Evolutionary conservation across 2,329 filamentous ascomycete species (phyloP), one percentile per base, ranked within the genome.

Genomic region (Coniochaeta sp.): DNA sequence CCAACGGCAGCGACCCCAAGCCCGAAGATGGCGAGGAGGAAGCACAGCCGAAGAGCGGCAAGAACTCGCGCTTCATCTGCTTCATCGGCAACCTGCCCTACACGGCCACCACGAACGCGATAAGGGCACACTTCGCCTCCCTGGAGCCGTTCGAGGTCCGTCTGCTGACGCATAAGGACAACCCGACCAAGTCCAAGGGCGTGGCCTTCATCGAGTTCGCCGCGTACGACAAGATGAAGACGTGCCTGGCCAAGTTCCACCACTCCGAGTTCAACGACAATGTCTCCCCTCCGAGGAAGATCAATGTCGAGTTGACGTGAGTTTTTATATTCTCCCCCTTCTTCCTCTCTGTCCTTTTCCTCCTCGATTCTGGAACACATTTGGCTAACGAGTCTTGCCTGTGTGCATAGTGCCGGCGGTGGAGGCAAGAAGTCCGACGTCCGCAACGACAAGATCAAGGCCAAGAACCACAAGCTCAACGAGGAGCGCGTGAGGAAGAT

Each of bases 271-370:
- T 97, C 71, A 74, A 79, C 71, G 79, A 87, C 74, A 77, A 79
- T 64, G 63, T 74, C 17, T 79, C 76, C 47, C 72, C 77, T 17
- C 77, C 86, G 58, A 81, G 93, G 67, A 89, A 88, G 75, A 96
- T 98, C 69, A 97, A 96, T 71, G 90, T 97, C 28, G 93, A 97
- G 76, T 76, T 98, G 66, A 96, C 92, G 83, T 91, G 74, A 74
- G 87, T 82, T 40, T 44, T n/a, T n/a, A n/a, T n/a, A 9, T 31
- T 31, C 28, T 31, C 28, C 28, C 28, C 28, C 9, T 31, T 36
- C 17, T 54, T 59, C 36, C 56, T 24, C 59, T 59, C 61, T 57
- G 56, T 44, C 24, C 40, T 47, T 38, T 59, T 59, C 61, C 59
- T 28, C 50, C 58, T 58, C 24, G 19, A 12, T 28, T 16, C 28